Percentiles rank a stretch among this genome's conserved stretches.
Conservation (phyloP, 306 rosid species). For the Glycine soja region DNA sequence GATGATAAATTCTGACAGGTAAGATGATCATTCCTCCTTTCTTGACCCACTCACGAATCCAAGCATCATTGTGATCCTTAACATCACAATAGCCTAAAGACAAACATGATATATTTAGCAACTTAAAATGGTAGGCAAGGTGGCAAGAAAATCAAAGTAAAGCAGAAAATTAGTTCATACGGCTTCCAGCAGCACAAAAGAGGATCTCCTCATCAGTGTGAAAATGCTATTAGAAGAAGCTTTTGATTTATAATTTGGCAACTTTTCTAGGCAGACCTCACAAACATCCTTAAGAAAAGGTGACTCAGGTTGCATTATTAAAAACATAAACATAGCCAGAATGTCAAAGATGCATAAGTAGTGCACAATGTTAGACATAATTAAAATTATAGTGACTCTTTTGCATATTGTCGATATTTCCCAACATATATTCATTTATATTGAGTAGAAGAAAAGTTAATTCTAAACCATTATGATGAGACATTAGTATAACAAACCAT, state of each 20-base stretch:
- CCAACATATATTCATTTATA: not conserved
- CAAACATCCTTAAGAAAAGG: conserved; percentile 77
- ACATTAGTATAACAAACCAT: conserved; percentile 58
- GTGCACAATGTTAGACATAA: not conserved
- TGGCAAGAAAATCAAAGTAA: conserved; percentile 6
- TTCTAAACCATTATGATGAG: conserved; percentile 5
- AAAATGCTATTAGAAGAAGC: conserved; percentile 89
- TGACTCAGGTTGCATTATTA: conserved; percentile 31
- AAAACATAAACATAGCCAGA: conserved; percentile 15
- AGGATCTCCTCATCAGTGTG: conserved; percentile 99
- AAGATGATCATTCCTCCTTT: conserved; percentile 96
- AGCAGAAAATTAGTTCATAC: conserved; percentile 49
- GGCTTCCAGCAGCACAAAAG: conserved; percentile 87
- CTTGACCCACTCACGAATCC: conserved; percentile 95
- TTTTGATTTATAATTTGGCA: conserved; percentile 94
- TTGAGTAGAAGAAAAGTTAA: not conserved
- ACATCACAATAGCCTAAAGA: conserved; percentile 94
- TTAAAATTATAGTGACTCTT: not conserved
- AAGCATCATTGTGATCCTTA: conserved; percentile 77
- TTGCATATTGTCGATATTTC: conserved; percentile 9
- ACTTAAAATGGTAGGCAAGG: not conserved
- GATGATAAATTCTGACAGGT: conserved; percentile 98
- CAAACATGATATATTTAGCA: conserved; percentile 47
- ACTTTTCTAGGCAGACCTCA: conserved; percentile 91
- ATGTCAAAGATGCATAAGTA: conserved; percentile 26